Base-by-base conservation (phyloP, 345 rosid genomes). In the Carallia pectinifolia region DNA sequence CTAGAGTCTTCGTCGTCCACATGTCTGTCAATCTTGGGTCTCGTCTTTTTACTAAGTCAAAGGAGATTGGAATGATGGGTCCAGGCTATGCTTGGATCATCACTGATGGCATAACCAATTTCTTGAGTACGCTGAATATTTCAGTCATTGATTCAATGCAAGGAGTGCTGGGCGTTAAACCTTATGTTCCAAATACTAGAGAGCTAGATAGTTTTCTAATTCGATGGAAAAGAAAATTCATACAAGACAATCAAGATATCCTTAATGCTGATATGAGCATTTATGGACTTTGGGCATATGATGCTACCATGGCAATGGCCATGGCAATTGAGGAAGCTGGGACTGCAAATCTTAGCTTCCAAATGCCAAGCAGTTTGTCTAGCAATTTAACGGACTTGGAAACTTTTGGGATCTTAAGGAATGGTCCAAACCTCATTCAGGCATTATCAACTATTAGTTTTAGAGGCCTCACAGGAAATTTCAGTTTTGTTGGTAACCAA, bases 11-110 rank as follows among this genome's bases (percentile, higher is more conserved):
- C 62, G 0, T 89, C 5, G 74, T 87, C 31, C 86, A 89, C 70
- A 76, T 82, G 86, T 8, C 10, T 47, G 30, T 77, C 4, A 30
- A 19, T 39, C 80, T 83, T 0, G 90, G 77, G 3, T 58, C 76
- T 29, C 66, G 86, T 6, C 3, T 85, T 60, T 79, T 88, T 33
- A 50, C 70, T 6, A 78, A 65, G 70, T 88, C 87, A 3, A 48
- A 48, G 19, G 69, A 83, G 67, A 63, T 44, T 0, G 86, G 87
- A 18, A 87, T 86, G 88, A 85, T 86, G 86, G 31, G 66, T 2
- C 62, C 71, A 18, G 90, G 89, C 12, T 85, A 85, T 52, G 87
- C 70, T 4, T 89, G 91, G 89, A 72, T 89, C 4, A 33, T 68
- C 1, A 81, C 75, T 1, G 68, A 65, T 7, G 81, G 76, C 48